Evolutionary conservation across 495 filamentous ascomycete genomes (phyloP).

Genomic region (Chaetomium fimeti): DNA sequence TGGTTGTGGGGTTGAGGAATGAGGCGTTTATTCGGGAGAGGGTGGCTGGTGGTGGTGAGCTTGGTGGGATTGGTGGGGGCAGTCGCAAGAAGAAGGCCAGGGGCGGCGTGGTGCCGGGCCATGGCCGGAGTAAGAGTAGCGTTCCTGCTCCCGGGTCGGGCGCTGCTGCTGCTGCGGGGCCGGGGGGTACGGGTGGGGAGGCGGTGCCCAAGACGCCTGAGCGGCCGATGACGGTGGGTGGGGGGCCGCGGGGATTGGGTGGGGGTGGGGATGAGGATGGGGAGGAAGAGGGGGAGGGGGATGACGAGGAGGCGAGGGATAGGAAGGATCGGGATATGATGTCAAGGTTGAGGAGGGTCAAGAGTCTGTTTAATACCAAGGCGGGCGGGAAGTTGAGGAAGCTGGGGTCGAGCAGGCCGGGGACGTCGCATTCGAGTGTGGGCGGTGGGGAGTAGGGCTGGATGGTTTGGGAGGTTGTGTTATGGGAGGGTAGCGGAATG

Average conservation of each 20-base stretch:
- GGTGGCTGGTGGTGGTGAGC: constrained; percentile 3
- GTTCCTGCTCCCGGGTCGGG: constrained; percentile 12
- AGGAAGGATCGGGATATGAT: constrained; percentile 57
- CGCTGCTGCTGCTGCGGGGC: neutral
- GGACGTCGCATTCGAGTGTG: constrained; percentile 31
- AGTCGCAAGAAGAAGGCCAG: neutral
- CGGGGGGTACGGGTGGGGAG: neutral
- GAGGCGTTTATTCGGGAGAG: constrained; percentile 43
- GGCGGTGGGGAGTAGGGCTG: constrained; percentile 10
- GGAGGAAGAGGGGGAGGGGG: constrained; percentile 31
- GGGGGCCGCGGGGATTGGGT: constrained; percentile 11
- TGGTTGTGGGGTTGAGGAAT: constrained; percentile 47
- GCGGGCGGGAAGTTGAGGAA: constrained; percentile 43
- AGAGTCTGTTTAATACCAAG: constrained; percentile 58
- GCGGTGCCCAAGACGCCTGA: constrained; percentile 24
- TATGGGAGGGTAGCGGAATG: no score
- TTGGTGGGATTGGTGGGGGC: neutral
- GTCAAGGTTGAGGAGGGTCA: constrained; percentile 54
- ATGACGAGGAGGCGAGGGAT: constrained; percentile 44
- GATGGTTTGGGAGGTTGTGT: neutral
- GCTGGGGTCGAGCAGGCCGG: constrained; percentile 34
- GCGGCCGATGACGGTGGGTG: constrained; percentile 24
- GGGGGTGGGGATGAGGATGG: neutral
- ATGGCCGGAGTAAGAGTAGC: constrained; percentile 32
- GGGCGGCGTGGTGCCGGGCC: constrained; percentile 6